Conservation (phyloP, 768 basidiomycete species). For the Boletus reticulatus region DNA sequence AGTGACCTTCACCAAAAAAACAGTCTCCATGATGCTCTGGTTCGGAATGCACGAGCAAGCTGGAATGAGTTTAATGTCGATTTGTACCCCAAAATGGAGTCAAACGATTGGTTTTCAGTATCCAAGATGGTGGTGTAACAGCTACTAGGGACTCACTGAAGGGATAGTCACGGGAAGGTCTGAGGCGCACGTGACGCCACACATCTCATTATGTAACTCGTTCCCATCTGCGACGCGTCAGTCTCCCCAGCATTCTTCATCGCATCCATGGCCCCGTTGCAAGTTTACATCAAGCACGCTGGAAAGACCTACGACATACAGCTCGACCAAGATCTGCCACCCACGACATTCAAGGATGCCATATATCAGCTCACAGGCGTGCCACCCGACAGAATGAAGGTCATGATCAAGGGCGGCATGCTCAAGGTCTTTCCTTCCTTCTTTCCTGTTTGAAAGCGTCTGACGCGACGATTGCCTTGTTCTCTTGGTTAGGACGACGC, state of each 20-base stretch:
- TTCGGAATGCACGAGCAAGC: no score
- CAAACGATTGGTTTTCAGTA: no score
- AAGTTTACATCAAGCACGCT: slow-evolving; percentile 88
- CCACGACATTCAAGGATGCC: slow-evolving; percentile 75
- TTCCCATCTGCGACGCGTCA: slow-evolving; percentile 33
- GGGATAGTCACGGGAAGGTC: no score
- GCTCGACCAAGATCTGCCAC: slow-evolving; percentile 71
- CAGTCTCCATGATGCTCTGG: no score
- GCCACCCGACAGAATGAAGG: slow-evolving; percentile 91
- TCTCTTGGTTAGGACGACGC: slow-evolving; percentile 67
- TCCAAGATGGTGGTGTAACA: no score
- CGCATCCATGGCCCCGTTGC: slow-evolving; percentile 57
- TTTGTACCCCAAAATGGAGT: no score
- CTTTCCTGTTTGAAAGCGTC: neutral
- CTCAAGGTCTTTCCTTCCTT: slow-evolving; percentile 62
- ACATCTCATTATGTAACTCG: slow-evolving; percentile 21
- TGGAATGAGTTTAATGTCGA: no score
- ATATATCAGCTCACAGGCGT: slow-evolving; percentile 84
- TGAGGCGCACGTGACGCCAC: slow-evolving; percentile 32
- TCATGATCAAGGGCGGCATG: slow-evolving; percentile 91
- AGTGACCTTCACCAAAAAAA: no score
- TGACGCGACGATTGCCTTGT: neutral
- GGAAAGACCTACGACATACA: slow-evolving; percentile 73
- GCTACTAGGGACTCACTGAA: no score
- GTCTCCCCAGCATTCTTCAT: neutral